These are phyloP conservation scores for Phytopythium delawarense DNA, from an alignment of 352 stramenopile species.

Conservation along the genomic window DNA sequence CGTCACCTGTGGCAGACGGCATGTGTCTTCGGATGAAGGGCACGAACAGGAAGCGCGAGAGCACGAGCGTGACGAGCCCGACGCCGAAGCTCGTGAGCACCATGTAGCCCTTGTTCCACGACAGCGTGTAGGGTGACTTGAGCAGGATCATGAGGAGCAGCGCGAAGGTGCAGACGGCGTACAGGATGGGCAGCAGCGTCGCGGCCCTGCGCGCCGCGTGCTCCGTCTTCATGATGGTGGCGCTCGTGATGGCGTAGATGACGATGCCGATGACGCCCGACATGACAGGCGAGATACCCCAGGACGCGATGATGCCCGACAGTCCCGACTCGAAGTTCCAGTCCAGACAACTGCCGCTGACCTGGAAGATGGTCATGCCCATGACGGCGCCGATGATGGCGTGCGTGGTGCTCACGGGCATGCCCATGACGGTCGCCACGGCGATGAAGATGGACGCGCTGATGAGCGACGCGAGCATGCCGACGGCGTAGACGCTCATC, in stretches of 20 bases:
- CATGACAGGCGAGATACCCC: conserved; percentile 57
- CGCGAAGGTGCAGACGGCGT: conserved; percentile 16
- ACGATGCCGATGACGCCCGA: conserved; percentile 38
- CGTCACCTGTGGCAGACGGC: conserved; percentile 17
- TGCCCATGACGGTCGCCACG: conserved; percentile 38
- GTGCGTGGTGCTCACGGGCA: conserved; percentile 79
- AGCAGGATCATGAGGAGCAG: conserved; percentile 40
- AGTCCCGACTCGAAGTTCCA: conserved; percentile 26
- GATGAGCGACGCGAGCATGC: conserved; percentile 60
- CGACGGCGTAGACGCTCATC: conserved; percentile 50
- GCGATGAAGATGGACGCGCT: conserved; percentile 41
- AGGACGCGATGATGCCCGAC: conserved; percentile 60
- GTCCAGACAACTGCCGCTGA: conserved; percentile 33
- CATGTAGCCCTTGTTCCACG: conserved; percentile 10
- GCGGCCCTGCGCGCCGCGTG: conserved; percentile 21
- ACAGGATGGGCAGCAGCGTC: conserved; percentile 37
- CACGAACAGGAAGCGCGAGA: conserved; percentile 16
- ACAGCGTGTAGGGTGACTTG: conserved; percentile 7
- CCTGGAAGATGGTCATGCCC: conserved; percentile 52
- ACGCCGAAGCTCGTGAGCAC: conserved; percentile 5
- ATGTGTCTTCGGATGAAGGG: conserved; percentile 16
- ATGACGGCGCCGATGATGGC: conserved; percentile 60
- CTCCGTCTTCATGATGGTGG: conserved; percentile 35
- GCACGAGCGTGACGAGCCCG: conserved; percentile 2
- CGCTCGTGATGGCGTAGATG: conserved; percentile 44